phyloP scores from a whole-genome alignment of 2,329 filamentous ascomycete species.

The Neoarthrinium moseri region DNA sequence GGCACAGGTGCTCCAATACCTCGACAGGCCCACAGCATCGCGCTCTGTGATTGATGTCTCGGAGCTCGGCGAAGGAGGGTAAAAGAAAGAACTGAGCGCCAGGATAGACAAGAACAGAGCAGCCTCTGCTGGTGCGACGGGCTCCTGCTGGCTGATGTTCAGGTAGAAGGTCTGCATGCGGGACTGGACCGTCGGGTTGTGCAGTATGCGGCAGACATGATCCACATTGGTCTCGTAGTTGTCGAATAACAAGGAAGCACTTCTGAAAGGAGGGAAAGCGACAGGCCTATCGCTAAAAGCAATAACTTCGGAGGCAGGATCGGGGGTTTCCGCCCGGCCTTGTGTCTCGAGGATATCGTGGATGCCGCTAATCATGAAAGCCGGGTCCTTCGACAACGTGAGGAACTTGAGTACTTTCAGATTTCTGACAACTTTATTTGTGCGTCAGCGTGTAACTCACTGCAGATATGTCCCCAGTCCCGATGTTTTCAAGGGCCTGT shows the following conservation, averaged over 20 bases:
- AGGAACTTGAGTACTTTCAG: slow-evolving; percentile 13
- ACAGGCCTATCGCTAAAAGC: slow-evolving; percentile 8
- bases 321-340: not conserved
- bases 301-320: not conserved
- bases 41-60: slow-evolving; percentile 15
- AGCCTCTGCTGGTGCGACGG: slow-evolving; percentile 18
- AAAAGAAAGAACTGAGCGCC: slow-evolving; percentile 22
- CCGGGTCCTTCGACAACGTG: slow-evolving; percentile 15
- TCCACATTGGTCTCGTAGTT: slow-evolving; percentile 19
- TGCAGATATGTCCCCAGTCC: not conserved
- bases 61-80: slow-evolving; percentile 13
- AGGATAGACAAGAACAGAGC: slow-evolving; percentile 24
- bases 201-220: slow-evolving; percentile 21
- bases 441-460: not conserved
- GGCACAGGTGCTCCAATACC: slow-evolving; percentile 10
- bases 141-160: slow-evolving; percentile 16
- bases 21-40: slow-evolving; percentile 16
- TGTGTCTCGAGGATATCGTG: slow-evolving; percentile 13
- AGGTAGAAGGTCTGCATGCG: slow-evolving; percentile 21
- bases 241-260: slow-evolving; percentile 18
- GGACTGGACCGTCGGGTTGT: slow-evolving; percentile 18
- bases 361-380: slow-evolving; percentile 13
- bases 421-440: no score
- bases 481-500: not conserved
- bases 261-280: slow-evolving; percentile 16